Evolutionary conservation across 2,329 filamentous ascomycete species (phyloP), one percentile per base, ranked within the genome.

Genomic region (Ophiostoma populinum): DNA sequence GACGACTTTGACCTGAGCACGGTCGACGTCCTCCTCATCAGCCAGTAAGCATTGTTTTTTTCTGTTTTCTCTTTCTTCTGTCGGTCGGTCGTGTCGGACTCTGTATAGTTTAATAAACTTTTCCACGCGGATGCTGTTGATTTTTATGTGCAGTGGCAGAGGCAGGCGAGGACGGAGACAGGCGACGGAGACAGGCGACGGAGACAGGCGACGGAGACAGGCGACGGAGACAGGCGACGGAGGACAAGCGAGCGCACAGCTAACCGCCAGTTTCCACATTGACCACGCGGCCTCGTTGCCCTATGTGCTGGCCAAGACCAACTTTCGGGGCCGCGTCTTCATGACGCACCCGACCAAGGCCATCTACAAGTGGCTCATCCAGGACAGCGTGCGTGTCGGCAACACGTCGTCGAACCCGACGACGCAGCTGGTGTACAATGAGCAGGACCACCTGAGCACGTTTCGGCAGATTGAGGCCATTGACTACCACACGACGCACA

Each of bases 311-410:
- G 81, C 87, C 44, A 98, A 98, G 62, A 95, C 90, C 24, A 94
- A 94, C 55, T 98, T 98, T 63, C 79, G 80, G 45, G 90, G 90
- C 32, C 75, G 86, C 16, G 87, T 95, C 41, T 95, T 94, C 62
- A 98, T 95, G 87, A 98, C 90, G 34, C 90, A 98, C 62, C 85
- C 90, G 2, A 98, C 90, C 31, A 95, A 98, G 56, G 90, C 90
- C 47, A 98, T 98, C 53, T 98, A 98, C 69, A 95, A 95, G 59
- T 95, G 90, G 87, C 73, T 95, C 34, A 94, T 95, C 43, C 85
- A 93, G 55, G 90, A 98, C 57, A 92, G 85, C 45, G 82, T 98
- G 29, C 77, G 90, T 40, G 86, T 98, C 20, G 79, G 78, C 52
- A 80, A 75, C 49, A 75, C 69, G 5, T 73, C 70, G 2, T 72